Evolutionary conservation across 495 filamentous ascomycete species (phyloP), one percentile per base, ranked within the genome.

Genomic region (Aspergillus avenaceus): DNA sequence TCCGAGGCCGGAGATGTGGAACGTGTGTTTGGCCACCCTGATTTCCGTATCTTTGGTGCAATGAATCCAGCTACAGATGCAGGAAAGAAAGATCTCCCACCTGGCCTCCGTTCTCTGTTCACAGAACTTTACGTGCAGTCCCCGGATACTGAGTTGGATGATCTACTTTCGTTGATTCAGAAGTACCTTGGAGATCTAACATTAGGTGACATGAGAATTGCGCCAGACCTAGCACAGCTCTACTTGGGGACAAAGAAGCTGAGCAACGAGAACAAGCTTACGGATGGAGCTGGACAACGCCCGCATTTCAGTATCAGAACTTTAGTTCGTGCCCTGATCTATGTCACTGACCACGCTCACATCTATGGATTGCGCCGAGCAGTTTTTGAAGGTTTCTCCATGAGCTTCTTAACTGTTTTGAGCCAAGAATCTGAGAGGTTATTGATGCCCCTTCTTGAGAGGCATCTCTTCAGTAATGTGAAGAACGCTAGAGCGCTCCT

Each of bases 41-140:
- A 96, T 56, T 99, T 99, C 64, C 84, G 95, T 26, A 86, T 99
- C 21, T 97, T 99, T 66, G 95, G 88, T 21, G 93, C 93, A 37
- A 99, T 99, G 95, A 99, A 99, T 60, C 95, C 95, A 37, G 92
- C 95, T 9, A 97, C 92, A 11, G 95, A 99, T 75, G 81, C 96
- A 49, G 95, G 95, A 26, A 99, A 97, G 71, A 82, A 89, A 48
- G 93, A 97, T 64, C 75, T 99, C 3, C 91, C 91, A 0, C 80
- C 85, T 44, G 89, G 93, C 4, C 73, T 95, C 25, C 76, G 89
- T 22, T 91, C 88, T 36, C 79, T 90, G 16, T 99, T 99, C 62
- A 96, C 92, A 0, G 95, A 99, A 61, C 72, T 97, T 13, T 99
- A 92, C 62, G 88, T 99, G 9, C 78, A 86, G 45, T 90, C 87